Percentiles rank a stretch among this genome's conserved stretches.
Evolutionary conservation across 768 basidiomycete genomes (phyloP).

Genomic region (Roridomyces roridus): DNA sequence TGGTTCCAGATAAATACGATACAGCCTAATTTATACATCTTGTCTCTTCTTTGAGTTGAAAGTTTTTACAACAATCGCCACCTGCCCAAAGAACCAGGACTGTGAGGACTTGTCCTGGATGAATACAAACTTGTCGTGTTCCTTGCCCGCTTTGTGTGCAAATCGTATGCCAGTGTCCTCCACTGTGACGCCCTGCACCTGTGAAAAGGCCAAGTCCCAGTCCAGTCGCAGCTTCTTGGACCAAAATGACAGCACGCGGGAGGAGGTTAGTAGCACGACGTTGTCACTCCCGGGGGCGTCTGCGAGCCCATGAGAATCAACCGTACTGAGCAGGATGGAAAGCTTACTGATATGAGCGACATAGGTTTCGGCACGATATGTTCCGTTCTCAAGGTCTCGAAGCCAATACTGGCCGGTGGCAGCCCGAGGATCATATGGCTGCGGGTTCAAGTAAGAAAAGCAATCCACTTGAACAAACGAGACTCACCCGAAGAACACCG

Average conservation of each 20-base stretch:
- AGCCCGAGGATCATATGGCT: slow-evolving; percentile 92
- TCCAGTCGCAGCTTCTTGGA: slow-evolving; percentile 83
- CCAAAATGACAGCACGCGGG: slow-evolving; percentile 83
- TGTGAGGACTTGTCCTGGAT: slow-evolving; percentile 79
- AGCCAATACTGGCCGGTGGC: slow-evolving; percentile 97
- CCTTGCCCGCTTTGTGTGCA: slow-evolving; percentile 77
- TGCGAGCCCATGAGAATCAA: slow-evolving; percentile 32
- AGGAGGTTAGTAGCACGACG: slow-evolving; percentile 79
- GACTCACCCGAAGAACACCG: slow-evolving; percentile 82
- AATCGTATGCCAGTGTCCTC: slow-evolving; percentile 93
- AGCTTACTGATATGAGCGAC: slow-evolving; percentile 91
- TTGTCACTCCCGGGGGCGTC: slow-evolving; percentile 83
- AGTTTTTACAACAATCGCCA: neutral
- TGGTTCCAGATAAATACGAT: too few species aligned
- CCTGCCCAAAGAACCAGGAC: slow-evolving; percentile 71
- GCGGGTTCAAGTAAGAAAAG: slow-evolving; percentile 4
- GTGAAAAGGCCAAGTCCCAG: slow-evolving; percentile 91
- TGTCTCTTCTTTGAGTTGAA: neutral
- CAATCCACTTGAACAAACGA: slow-evolving; percentile 2
- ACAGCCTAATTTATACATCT: slow-evolving; percentile 8
- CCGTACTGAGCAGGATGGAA: neutral
- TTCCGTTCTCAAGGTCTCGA: slow-evolving; percentile 90
- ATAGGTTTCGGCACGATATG: slow-evolving; percentile 83
- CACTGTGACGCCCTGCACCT: slow-evolving; percentile 86
- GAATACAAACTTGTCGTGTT: slow-evolving; percentile 76